Conservation (phyloP, 805 yeast genomes). For the Candida cerambycidarum region DNA sequence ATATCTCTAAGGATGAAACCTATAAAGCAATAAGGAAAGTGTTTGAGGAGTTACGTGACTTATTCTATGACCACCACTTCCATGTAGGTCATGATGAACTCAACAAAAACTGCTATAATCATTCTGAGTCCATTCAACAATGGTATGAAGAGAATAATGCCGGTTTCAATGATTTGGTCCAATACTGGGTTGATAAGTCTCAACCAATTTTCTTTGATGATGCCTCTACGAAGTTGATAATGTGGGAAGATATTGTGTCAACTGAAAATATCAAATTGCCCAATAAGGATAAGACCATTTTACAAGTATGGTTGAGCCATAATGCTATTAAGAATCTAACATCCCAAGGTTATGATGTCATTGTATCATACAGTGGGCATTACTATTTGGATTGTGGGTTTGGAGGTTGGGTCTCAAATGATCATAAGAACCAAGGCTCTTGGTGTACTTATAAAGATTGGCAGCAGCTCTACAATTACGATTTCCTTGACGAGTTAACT, state of each 20-base stretch:
- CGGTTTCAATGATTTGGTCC: slow-evolving; percentile 26
- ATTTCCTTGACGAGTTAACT: slow-evolving; percentile 31
- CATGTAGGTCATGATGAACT: slow-evolving; percentile 46
- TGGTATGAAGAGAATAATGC: slow-evolving; percentile 27
- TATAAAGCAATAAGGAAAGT: slow-evolving; percentile 33
- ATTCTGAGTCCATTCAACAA: slow-evolving; percentile 22
- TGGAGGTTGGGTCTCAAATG: slow-evolving; percentile 38
- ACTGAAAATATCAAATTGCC: slow-evolving; percentile 24
- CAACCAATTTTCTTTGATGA: slow-evolving; percentile 30
- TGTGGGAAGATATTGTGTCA: slow-evolving; percentile 43
- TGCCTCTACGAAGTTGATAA: slow-evolving; percentile 22
- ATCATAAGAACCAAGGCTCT: slow-evolving; percentile 33
- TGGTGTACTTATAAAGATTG: slow-evolving; percentile 46
- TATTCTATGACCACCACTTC: slow-evolving; percentile 37
- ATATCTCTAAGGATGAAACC: slow-evolving; percentile 29
- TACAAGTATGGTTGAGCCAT: slow-evolving; percentile 35
- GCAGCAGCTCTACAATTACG: slow-evolving; percentile 41
- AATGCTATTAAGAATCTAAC: slow-evolving; percentile 28
- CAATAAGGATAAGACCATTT: slow-evolving; percentile 23
- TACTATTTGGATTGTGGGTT: slow-evolving; percentile 44
- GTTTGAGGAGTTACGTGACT: slow-evolving; percentile 28
- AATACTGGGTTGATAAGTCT: slow-evolving; percentile 35
- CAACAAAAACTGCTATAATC: slow-evolving; percentile 32
- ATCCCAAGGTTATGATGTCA: slow-evolving; percentile 35
- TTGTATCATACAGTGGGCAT: slow-evolving; percentile 32